Evolutionary conservation across 106 monocot species (phyloP), one percentile per base, ranked within the genome.

Genomic region (Dioscorea zingiberensis): DNA sequence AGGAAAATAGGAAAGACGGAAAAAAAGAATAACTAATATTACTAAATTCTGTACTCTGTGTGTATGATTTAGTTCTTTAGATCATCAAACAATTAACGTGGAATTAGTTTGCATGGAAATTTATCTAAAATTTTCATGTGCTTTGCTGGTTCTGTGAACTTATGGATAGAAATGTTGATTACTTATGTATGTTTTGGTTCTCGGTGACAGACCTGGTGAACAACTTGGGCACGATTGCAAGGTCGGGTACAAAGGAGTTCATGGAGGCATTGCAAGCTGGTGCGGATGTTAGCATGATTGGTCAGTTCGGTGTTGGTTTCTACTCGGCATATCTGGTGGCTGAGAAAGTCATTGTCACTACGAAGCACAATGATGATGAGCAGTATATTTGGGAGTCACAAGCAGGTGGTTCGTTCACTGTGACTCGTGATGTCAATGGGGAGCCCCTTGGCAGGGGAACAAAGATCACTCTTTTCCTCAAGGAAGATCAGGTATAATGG

Each of bases 331-430:
- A 60, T 22, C 29, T 60, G 60, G 60, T 60, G 14, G 60, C 60
- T 17, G 60, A 60, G 60, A 60, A 60, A 27, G 60, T 60, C 6
- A 32, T 60, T 32, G 60, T 60, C 29, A 60, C 60, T 13, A 60
- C 60, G 2, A 60, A 60, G 28, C 60, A 60, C 29, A 60, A 60
- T 32, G 60, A 60, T 28, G 60, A 60, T 60, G 60, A 60, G 28
- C 60, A 60, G 60, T 60, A 60, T 27, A 32, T 60, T 27, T 60
- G 60, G 60, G 60, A 60, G 60, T 60, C 60, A 11, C 60, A 60
- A 11, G 60, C 58, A 24, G 58, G 58, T 58, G 58, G 58, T 22
- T 51, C 51, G 0, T 51, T 51, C 51, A 51, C 51, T 32, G 60
- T 60, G 28, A 60, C 60, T 21, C 27, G 60, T 26, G 60, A 60